These are phyloP conservation scores for Rickenella mellea DNA, from an alignment of 768 basidiomycete species.

Conservation along the genomic window DNA sequence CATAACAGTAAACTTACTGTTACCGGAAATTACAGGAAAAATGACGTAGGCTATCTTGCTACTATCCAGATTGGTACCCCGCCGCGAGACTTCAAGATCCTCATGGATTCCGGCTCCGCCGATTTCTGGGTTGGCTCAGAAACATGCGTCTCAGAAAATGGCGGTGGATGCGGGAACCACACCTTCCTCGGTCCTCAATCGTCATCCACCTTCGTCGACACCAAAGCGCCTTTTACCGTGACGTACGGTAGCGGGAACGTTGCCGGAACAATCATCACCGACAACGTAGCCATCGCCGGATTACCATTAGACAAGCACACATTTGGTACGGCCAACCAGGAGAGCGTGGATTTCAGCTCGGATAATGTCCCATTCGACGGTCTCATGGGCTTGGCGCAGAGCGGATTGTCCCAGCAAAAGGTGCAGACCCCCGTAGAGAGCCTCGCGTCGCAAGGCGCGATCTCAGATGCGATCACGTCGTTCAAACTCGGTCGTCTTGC, in stretches of 20 bases:
- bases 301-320: constrained; percentile 46
- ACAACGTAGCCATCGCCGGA: constrained; percentile 57
- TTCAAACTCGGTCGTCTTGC: constrained; percentile 72
- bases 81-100: constrained; percentile 28
- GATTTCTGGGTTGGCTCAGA: constrained; percentile 34
- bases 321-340: constrained; percentile 57
- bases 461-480: constrained; percentile 58
- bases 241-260: constrained; percentile 66
- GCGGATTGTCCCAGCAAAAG: constrained; percentile 54
- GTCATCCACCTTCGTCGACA: constrained; percentile 54
- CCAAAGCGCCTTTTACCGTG: constrained; percentile 41
- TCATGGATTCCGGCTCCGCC: constrained; percentile 40
- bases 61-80: constrained; percentile 35
- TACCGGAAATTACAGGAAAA: constrained; percentile 20
- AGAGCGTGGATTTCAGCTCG: constrained; percentile 52
- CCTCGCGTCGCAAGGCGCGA: constrained; percentile 45
- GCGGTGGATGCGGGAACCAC: constrained; percentile 46
- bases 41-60: constrained; percentile 45
- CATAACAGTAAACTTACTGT: background rate
- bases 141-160: constrained; percentile 20
- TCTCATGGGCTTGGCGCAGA: constrained; percentile 69
- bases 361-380: constrained; percentile 52
- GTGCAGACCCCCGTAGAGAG: constrained; percentile 65
- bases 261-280: constrained; percentile 51
- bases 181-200: constrained; percentile 51